Evolutionary conservation across 805 yeast genomes (phyloP), one percentile per base, ranked within the genome.

Genomic region (Kuraishia borneana): DNA sequence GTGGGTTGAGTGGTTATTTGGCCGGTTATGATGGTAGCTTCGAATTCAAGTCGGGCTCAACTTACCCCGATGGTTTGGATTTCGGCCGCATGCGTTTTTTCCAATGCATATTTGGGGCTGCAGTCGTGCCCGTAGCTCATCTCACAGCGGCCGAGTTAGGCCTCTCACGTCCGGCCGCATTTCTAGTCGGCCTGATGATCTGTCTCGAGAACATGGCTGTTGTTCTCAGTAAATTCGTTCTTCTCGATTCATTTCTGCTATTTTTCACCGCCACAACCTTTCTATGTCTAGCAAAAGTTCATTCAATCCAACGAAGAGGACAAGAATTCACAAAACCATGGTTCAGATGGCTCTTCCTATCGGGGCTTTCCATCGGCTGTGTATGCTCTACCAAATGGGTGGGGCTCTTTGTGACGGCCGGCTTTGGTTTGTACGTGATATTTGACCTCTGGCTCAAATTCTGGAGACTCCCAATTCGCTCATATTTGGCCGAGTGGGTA

Each of bases 301-400:
- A 79, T 48, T 53, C 53, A 9, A 53, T 72, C 39, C 63, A 73
- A 44, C 35, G 48, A 2, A 40, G 46, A 8, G 45, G 54, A 21
- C 30, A 41, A 8, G 64, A 73, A 32, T 58, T 71, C 36, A 43
- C 69, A 0, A 9, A 26, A 3, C 37, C 43, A 14, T 76, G 81
- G 49, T 52, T 67, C 13, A 37, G 46, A 5, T 80, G 87, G 87
- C 56, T 78, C 54, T 36, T 63, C 4, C 36, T 73, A 2, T 67
- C 81, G 1, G 94, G 94, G 8, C 18, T 76, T 2, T 70, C 82
- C 5, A 69, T 83, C 37, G 94, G 94, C 0, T 81, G 88, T 54
- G 94, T 81, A 5, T 81, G 88, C 46, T 76, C 87, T 29, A 83
- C 81, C 7, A 83, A 83, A 54, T 81, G 88, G 92, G 94, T 83